Evolutionary conservation across 2,329 filamentous ascomycete species (phyloP).

Genomic region (Penicillium expansum): DNA sequence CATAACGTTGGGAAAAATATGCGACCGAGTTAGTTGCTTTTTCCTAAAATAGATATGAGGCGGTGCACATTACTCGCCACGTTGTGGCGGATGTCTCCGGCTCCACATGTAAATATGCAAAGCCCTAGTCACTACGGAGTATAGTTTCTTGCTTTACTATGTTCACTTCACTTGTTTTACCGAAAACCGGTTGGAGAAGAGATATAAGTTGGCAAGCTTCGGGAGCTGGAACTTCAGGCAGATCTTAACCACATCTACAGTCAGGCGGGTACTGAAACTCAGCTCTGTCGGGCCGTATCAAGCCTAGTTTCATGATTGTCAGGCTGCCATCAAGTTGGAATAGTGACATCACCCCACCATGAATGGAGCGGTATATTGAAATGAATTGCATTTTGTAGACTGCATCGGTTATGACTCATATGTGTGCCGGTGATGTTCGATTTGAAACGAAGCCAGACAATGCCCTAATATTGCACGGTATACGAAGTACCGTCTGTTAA

Average conservation of each 20-base stretch:
- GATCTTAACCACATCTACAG: neutral
- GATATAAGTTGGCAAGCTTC: neutral
- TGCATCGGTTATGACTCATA: neutral
- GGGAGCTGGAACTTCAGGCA: neutral
- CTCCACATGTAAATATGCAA: neutral
- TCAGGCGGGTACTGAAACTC: constrained; percentile 7
- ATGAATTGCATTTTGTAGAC: neutral
- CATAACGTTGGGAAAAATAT: neutral
- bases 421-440: neutral
- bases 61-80: constrained; percentile 5
- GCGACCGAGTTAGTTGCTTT: neutral
- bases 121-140: neutral
- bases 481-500: neutral
- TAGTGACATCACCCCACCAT: neutral
- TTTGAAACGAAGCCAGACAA: constrained; percentile 2
- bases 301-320: neutral
- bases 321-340: neutral
- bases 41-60: constrained; percentile 10
- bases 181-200: neutral
- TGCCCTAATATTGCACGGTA: neutral
- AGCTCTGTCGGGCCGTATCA: neutral
- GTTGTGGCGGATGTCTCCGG: constrained; percentile 11
- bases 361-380: neutral
- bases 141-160: neutral
- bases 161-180: neutral